Evolutionary conservation across 2,329 filamentous ascomycete species (phyloP).

Genomic region (Sporothrix curviconia): DNA sequence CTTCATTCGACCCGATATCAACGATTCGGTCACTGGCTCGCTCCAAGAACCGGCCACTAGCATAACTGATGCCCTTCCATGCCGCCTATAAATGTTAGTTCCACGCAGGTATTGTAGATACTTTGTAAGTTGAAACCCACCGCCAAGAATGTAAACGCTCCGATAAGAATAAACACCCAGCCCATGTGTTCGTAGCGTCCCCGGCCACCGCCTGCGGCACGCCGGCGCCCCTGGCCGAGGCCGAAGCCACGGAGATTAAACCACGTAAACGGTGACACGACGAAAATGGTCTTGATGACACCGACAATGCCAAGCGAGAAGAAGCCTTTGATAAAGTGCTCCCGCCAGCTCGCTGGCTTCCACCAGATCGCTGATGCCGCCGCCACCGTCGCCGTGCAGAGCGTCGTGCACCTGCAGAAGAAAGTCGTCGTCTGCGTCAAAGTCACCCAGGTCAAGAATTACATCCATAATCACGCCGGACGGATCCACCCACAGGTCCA

Average conservation of each 20-base stretch:
- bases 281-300: constrained; percentile 71
- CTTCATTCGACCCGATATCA: constrained; percentile 65
- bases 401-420: constrained; percentile 15
- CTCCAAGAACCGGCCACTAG: constrained; percentile 67
- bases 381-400: constrained; percentile 39
- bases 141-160: constrained; percentile 70
- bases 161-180: constrained; percentile 71
- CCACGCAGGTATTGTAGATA: no score
- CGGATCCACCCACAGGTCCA: constrained; percentile 82
- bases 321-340: constrained; percentile 84
- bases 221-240: constrained; percentile 42
- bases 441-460: constrained; percentile 37
- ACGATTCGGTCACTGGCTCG: constrained; percentile 72
- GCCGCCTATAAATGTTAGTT: constrained; percentile 49
- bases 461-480: constrained; percentile 52
- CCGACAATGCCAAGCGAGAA: constrained; percentile 84
- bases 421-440: constrained; percentile 29
- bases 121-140: constrained; percentile 41
- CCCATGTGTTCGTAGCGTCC: constrained; percentile 73
- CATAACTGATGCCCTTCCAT: constrained; percentile 72
- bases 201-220: constrained; percentile 54
- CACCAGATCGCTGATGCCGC: not conserved
- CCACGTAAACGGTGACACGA: constrained; percentile 69
- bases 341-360: constrained; percentile 56
- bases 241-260: constrained; percentile 63